Percentiles rank a stretch among this genome's conserved stretches.
phyloP scores from a whole-genome alignment of 148 eudicot species.

The Nepenthes gracilis region DNA sequence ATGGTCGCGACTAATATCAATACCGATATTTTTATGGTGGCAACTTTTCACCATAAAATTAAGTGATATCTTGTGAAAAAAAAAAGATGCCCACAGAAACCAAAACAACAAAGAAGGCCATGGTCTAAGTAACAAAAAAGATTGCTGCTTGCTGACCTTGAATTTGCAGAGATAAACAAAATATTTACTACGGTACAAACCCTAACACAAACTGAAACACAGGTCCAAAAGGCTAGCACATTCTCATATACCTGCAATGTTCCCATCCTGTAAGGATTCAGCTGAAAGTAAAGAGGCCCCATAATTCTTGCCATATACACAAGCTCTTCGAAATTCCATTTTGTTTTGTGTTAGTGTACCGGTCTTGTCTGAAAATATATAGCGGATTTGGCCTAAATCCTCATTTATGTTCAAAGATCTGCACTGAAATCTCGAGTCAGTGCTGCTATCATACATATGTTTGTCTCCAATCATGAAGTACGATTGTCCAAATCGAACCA shows the following conservation, averaged over 20 bases:
- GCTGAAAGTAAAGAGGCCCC: constrained; percentile 24
- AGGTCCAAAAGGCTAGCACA: constrained; percentile 8
- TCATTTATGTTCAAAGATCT: constrained; percentile 95
- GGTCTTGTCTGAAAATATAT: constrained; percentile 88
- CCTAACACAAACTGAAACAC: too few species aligned
- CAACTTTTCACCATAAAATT: too few species aligned
- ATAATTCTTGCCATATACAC: constrained; percentile 64
- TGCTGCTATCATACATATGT: constrained; percentile 62
- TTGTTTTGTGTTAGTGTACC: constrained; percentile 94
- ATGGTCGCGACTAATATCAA: too few species aligned
- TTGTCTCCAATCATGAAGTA: constrained; percentile 93
- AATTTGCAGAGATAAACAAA: too few species aligned
- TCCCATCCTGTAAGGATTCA: constrained; percentile 19
- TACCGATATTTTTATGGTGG: too few species aligned
- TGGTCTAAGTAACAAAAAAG: background rate
- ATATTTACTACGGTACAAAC: too few species aligned
- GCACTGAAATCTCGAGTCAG: constrained; percentile 81
- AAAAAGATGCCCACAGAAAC: constrained; percentile 1
- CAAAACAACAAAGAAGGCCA: constrained; percentile 2
- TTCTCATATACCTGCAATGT: constrained; percentile 30
- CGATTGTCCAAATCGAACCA: constrained; percentile 91
- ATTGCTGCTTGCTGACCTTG: too few species aligned
- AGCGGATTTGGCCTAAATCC: constrained; percentile 94
- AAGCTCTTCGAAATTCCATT: constrained; percentile 86
- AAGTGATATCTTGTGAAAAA: background rate